Conservation (phyloP, 129 eudicot genomes). For the Saposhnikovia divaricata region DNA sequence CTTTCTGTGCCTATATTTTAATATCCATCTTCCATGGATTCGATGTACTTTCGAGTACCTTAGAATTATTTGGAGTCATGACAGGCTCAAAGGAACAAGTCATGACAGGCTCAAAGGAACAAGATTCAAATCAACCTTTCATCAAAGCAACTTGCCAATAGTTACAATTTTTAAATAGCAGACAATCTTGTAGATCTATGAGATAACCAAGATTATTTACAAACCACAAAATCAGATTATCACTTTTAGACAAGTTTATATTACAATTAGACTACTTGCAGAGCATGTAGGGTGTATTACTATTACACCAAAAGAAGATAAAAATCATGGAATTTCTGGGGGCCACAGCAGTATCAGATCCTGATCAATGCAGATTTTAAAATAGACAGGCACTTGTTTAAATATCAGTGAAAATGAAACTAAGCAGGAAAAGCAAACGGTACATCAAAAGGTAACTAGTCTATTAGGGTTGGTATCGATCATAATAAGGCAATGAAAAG, state of each 20-base stretch:
- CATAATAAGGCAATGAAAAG: not conserved
- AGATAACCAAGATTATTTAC: not conserved
- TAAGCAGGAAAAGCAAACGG: not conserved
- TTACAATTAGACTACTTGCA: not conserved
- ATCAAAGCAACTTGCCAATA: not conserved
- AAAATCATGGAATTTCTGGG: conserved; percentile 4
- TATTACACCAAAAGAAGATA: not conserved
- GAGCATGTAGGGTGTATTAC: not conserved
- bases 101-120: not conserved
- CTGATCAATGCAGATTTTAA: not conserved
- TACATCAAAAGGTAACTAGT: not conserved
- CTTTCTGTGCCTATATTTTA: not conserved
- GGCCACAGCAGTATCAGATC: conserved; percentile 8
- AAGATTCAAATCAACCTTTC: not conserved
- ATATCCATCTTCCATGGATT: not conserved
- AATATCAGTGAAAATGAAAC: not conserved
- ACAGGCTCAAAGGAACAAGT: not conserved
- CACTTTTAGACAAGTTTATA: not conserved
- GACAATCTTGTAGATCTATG: not conserved
- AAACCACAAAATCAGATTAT: not conserved
- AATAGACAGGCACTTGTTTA: not conserved
- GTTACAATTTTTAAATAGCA: not conserved
- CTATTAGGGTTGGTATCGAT: not conserved
- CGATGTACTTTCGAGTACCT: conserved; percentile 1
- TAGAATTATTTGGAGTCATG: not conserved